Base-by-base conservation (phyloP, 345 rosid species). In the Eucalyptus sp. region DNA sequence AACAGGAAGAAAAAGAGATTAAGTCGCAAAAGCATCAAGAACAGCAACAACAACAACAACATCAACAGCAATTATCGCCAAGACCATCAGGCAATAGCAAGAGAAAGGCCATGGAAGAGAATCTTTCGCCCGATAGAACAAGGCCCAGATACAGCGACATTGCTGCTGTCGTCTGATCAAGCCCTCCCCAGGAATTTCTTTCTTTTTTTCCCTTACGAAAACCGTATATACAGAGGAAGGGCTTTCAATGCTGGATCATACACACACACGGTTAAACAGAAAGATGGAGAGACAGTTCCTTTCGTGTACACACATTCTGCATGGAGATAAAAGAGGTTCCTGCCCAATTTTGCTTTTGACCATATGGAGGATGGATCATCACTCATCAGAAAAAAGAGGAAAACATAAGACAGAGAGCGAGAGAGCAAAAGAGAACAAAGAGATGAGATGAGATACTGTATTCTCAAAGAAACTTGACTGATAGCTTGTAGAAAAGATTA, bases 21-120 rank as follows among this genome's bases (percentile, higher is more conserved):
- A 89, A 89, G 48, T 48, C 89, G 48, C 87, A 51, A 18, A 31
- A 43, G 10, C 66, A 51, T 17, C 88, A 71, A 24, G 86, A 52
- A 13, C 90, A 87, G 12, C 90, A 31, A 13, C 89, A 52, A 3
- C 50, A 48, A 86, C 87, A 60, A 25, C 90, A 64, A 12, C 90
- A 62, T 66, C 76, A 91, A 51, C 89, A 92, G 16, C 71, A 88
- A 46, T 56, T 44, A 22, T 76, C 83, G 24, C 83, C 83, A 41
- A 76, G 83, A 76, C 48, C 83, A 76, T 76, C 83, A 5, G 83
- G 83, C 83, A 60, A 87, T 87, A 92, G 88, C 91, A 95, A 94
- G 94, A 95, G 95, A 80, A 94, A 94, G 91, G 88, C 92, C 49
- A 81, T 93, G 90, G 95, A 94, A 89, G 97, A 92, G 87, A 94